These are phyloP conservation scores for Sedum album DNA, from an alignment of 164 flowering plant genomes.

Conservation along the genomic window DNA sequence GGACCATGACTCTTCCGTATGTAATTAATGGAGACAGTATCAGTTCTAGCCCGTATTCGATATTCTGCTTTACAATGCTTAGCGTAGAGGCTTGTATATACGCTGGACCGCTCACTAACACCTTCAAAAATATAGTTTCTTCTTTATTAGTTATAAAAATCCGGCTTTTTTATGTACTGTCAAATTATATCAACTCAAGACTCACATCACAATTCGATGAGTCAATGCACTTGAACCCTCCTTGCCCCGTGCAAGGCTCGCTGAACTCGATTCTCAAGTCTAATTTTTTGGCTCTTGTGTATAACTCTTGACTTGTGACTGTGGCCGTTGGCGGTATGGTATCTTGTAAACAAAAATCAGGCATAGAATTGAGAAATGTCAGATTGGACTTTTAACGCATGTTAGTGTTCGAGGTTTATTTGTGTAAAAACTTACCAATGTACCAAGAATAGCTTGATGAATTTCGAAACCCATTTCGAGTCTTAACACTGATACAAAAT, in stretches of 20 bases:
- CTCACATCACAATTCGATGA: constrained; percentile 46
- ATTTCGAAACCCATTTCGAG: constrained; percentile 29
- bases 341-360: constrained; percentile 24
- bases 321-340: constrained; percentile 50
- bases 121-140: constrained; percentile 27
- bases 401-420: background rate
- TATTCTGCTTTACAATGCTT: constrained; percentile 20
- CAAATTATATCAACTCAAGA: background rate
- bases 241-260: constrained; percentile 39
- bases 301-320: constrained; percentile 25
- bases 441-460: constrained; percentile 53
- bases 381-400: background rate
- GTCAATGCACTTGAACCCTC: constrained; percentile 48
- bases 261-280: constrained; percentile 34
- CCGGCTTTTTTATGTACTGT: background rate
- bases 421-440: constrained; percentile 30
- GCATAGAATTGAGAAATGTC: background rate
- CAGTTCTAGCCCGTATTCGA: constrained; percentile 30
- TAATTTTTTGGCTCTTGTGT: constrained; percentile 33
- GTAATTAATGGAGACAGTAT: constrained; percentile 20
- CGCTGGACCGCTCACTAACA: constrained; percentile 36
- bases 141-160: background rate
- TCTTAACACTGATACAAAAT: constrained; percentile 35
- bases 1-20: constrained; percentile 32
- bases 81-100: constrained; percentile 30